These are phyloP conservation scores for Euphorbia celastroides DNA, from an alignment of 441 rosid species.

Conservation along the genomic window DNA sequence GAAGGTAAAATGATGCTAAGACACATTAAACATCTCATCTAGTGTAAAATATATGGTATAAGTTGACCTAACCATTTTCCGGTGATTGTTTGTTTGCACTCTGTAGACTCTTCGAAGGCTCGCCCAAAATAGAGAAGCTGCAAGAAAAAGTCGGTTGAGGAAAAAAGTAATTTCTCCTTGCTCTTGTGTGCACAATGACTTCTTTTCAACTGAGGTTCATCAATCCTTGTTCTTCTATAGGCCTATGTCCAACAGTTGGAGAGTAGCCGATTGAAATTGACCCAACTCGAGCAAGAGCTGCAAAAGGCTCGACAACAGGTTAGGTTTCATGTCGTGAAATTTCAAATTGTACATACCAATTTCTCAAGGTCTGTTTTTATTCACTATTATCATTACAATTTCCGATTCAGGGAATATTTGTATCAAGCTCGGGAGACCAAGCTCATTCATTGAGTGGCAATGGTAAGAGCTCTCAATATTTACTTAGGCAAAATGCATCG, in stretches of 20 bases:
- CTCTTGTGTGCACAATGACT: too few relatives aligned
- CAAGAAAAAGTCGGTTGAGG: conserved; percentile 96
- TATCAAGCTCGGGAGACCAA: conserved; percentile 97
- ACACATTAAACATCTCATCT: not conserved
- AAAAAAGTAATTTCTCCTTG: conserved; percentile 54
- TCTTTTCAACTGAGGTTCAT: too few relatives aligned
- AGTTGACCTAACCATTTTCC: conserved; percentile 7
- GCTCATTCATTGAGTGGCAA: conserved; percentile 82
- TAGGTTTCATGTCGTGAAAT: conserved; percentile 20
- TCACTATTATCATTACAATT: not conserved
- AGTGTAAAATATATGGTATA: conserved; percentile 4
- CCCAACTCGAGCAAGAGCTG: conserved; percentile 96
- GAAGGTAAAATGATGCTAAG: conserved; percentile 48
- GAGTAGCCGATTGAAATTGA: conserved; percentile 64
- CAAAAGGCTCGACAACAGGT: conserved; percentile 99
- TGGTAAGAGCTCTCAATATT: conserved; percentile 40
- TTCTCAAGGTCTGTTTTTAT: conserved; percentile 2
- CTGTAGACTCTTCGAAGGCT: conserved; percentile 95
- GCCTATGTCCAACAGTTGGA: conserved; percentile 98
- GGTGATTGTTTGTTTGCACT: conserved; percentile 26
- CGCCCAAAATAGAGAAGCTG: conserved; percentile 99
- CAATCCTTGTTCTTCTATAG: conserved; percentile 34
- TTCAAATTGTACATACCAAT: not conserved
- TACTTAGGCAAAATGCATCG: not conserved
- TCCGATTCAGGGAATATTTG: conserved; percentile 67